Conservation (phyloP, 257 asterid species). For the Nemophila menziesii region DNA sequence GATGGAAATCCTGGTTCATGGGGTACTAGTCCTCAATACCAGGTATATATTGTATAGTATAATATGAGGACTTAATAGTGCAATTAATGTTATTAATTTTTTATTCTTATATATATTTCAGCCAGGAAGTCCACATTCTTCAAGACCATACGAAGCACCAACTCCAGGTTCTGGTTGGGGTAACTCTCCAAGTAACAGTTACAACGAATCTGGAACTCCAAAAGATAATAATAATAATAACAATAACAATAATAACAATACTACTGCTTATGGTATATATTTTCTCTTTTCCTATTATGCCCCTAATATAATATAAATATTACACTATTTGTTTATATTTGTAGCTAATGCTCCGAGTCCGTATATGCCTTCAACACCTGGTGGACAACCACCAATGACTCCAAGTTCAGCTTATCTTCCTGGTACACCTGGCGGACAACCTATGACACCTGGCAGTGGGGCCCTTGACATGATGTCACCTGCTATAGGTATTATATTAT, state of each 20-base stretch:
- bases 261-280: constrained; percentile 83
- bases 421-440: constrained; percentile 98
- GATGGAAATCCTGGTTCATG: constrained; percentile 97
- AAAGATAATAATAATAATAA: constrained; percentile 64
- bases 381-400: constrained; percentile 96
- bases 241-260: too few species aligned
- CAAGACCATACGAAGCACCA: constrained; percentile 92
- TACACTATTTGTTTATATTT: too few species aligned
- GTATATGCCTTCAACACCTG: constrained; percentile 92
- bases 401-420: constrained; percentile 95
- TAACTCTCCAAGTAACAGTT: constrained; percentile 41
- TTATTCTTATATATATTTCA: constrained; percentile 19
- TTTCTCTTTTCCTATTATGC: too few species aligned
- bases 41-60: too few species aligned
- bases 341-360: constrained; percentile 98
- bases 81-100: neutral
- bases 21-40: constrained; percentile 94
- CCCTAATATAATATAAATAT: too few species aligned
- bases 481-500: constrained; percentile 40
- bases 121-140: constrained; percentile 86
- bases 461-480: constrained; percentile 97
- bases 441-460: constrained; percentile 96
- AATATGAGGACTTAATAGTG: too few species aligned
- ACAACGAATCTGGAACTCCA: constrained; percentile 83
- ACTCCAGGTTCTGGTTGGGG: constrained; percentile 96